These are phyloP conservation scores for Cubamyces lactineus DNA, from an alignment of 768 basidiomycete species.

Conservation along the genomic window DNA sequence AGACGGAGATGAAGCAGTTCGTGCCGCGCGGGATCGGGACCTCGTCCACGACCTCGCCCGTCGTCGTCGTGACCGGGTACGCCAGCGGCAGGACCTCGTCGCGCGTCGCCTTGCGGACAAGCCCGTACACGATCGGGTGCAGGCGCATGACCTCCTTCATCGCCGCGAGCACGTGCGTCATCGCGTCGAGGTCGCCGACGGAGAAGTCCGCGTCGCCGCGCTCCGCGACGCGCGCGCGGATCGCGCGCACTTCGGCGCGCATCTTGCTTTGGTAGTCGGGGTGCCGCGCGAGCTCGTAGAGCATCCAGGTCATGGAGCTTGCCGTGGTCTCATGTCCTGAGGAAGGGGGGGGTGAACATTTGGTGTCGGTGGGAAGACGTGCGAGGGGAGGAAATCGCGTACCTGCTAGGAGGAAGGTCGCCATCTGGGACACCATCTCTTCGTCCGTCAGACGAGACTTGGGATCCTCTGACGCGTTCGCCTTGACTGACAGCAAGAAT, in stretches of 20 bases:
- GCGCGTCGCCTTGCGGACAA: conserved; percentile 24
- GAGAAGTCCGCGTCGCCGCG: conserved; percentile 24
- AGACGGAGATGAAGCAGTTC: conserved; percentile 29
- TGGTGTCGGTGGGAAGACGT: neutral
- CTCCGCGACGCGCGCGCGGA: conserved; percentile 16
- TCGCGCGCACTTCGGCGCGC: conserved; percentile 18
- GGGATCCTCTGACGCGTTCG: conserved; percentile 36
- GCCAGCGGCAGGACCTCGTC: conserved; percentile 32
- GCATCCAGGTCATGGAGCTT: conserved; percentile 34
- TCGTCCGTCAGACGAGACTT: conserved; percentile 34
- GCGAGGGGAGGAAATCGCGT: neutral
- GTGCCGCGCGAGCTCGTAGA: conserved; percentile 24
- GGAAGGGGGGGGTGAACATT: neutral
- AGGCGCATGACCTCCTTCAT: conserved; percentile 31
- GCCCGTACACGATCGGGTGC: conserved; percentile 25
- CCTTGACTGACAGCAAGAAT: conserved; percentile 29
- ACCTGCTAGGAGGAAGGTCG: conserved; percentile 25
- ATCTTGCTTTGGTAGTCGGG: conserved; percentile 16
- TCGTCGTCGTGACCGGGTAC: conserved; percentile 8
- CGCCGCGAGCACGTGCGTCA: conserved; percentile 4
- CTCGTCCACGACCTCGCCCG: conserved; percentile 24
- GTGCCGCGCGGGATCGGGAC: conserved; percentile 36
- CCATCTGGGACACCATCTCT: conserved; percentile 40
- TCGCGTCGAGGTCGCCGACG: conserved; percentile 18
- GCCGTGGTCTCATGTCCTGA: conserved; percentile 39